Percentiles rank a stretch among this genome's conserved stretches.
Conservation (phyloP, 208 protist species). For the Leishmania lainsoni region DNA sequence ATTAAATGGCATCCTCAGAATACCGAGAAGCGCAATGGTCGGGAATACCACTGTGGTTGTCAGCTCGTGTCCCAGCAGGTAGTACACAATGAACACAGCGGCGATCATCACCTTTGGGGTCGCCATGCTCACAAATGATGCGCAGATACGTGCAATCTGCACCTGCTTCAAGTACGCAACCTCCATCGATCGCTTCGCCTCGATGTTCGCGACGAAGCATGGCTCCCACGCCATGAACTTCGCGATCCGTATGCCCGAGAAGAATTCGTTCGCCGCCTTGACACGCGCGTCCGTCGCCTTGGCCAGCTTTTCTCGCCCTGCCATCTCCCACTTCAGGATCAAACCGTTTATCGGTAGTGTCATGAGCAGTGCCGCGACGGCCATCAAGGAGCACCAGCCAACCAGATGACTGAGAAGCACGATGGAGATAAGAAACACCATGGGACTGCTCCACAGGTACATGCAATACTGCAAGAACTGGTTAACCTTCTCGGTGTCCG, state of each 20-base stretch:
- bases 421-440: too few relatives aligned
- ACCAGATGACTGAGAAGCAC: too few relatives aligned
- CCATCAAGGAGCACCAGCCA: too few relatives aligned
- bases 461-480: too few relatives aligned
- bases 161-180: too few relatives aligned
- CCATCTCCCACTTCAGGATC: slow-evolving; percentile 14
- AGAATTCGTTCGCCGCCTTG: slow-evolving; percentile 91
- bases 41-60: slow-evolving; percentile 63
- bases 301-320: too few relatives aligned
- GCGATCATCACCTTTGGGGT: too few relatives aligned
- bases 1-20: neutral
- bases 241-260: slow-evolving; percentile 91
- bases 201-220: slow-evolving; percentile 52
- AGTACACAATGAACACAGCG: slow-evolving; percentile 55
- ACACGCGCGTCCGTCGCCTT: slow-evolving; percentile 71
- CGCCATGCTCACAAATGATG: neutral
- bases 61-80: slow-evolving; percentile 52
- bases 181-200: slow-evolving; percentile 31
- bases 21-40: slow-evolving; percentile 29
- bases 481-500: neutral
- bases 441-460: slow-evolving; percentile 45
- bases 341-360: too few relatives aligned
- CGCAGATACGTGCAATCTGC: slow-evolving; percentile 36
- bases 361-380: too few relatives aligned
- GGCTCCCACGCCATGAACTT: slow-evolving; percentile 95